phyloP scores from a whole-genome alignment of 441 rosid species.

The Brassica balearica region DNA sequence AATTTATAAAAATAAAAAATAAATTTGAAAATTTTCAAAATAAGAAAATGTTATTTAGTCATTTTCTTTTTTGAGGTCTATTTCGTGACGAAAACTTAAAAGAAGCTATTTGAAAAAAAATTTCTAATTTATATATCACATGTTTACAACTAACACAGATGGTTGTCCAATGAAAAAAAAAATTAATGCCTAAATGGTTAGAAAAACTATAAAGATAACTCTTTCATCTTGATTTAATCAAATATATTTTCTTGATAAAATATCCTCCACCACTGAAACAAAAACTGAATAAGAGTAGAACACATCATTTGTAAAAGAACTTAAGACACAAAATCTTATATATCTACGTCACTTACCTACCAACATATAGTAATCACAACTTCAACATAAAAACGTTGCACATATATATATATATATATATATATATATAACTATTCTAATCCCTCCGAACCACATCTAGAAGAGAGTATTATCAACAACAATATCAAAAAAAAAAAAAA shows the following conservation, averaged over 20 bases:
- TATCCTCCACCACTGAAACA: background rate
- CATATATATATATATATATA: background rate
- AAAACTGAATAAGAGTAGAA: background rate
- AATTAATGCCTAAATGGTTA: no score
- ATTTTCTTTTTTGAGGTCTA: no score
- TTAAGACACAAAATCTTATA: background rate
- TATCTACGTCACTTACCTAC: no score
- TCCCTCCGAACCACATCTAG: background rate
- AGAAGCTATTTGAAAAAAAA: no score
- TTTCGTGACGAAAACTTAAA: no score
- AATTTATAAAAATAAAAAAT: no score
- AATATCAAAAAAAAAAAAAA: background rate
- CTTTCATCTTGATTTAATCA: background rate
- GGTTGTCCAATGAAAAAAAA: no score
- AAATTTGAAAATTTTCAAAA: no score
- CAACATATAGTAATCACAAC: slow-evolving; percentile 4
- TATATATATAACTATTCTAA: background rate
- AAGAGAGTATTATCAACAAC: background rate
- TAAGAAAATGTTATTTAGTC: no score
- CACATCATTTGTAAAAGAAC: background rate
- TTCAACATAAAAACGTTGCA: background rate
- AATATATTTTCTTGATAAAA: background rate
- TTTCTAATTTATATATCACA: no score
- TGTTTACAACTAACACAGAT: no score
- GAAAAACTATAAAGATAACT: no score